Base-by-base conservation (phyloP, 78 protist genomes). In the Acrasis kona region DNA sequence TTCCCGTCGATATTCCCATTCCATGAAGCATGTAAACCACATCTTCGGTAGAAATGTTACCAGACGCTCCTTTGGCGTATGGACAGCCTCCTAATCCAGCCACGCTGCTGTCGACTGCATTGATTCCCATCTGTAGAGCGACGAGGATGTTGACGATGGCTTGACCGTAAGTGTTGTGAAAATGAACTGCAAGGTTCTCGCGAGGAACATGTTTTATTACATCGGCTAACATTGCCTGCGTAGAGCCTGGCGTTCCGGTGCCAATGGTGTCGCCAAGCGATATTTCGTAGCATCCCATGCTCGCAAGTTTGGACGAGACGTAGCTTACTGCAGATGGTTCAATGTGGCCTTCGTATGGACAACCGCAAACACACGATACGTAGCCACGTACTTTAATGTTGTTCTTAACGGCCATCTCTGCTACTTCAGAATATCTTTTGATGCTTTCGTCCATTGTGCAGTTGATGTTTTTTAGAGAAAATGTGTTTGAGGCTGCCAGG, bases 81-180 rank as follows among this genome's bases (percentile, higher is more conserved):
- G 97, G 97, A 70, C 97, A 93, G 5, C 97, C 97, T 9, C 97
- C 97, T 9, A 93, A 84, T 1, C 97, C 97, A 1, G 87, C 91
- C 5, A 89, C 93, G 1, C 90, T 77, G 12, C 86, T 41, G 35
- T 93, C 97, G 19, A 93, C 83, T 0, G 73, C 85, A 1, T 29
- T 10, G n/a, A 86, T 66, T 19, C 94, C 94, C 70, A 69, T 66
- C 88, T 86, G 83, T 42, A 93, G 79, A 2, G 93, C 87, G 0
- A 67, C 58, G 27, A 85, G 34, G 58, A 93, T 84, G 69, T 93
- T 93, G 28, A 92, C 91, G 35, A 93, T 80, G 3, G 94, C 97
- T 71, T 90, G 95, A 19, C 97, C 97, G 69, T 91, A 93, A 12
- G 97, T 93, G 65, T 93, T 93, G 72, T 93, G 97, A 73, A 89